Evolutionary conservation across 2,329 filamentous ascomycete species (phyloP).

Genomic region (Paecilomyces sp.): DNA sequence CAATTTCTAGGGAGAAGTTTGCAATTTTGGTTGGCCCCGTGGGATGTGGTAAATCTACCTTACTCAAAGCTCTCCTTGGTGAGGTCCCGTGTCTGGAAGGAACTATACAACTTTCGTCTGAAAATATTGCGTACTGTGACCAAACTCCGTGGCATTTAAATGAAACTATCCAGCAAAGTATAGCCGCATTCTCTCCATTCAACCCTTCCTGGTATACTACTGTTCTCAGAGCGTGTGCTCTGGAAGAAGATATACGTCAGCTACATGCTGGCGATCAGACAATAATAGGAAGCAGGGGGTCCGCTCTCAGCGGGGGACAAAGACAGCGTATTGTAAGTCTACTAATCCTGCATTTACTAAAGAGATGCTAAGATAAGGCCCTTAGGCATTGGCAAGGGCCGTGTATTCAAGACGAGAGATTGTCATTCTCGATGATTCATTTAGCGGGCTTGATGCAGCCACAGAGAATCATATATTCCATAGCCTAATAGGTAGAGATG

Average conservation of each 20-base stretch:
- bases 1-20: conserved; percentile 35
- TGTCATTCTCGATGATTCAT: conserved; percentile 7
- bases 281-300: conserved; percentile 44
- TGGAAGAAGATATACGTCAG: conserved; percentile 18
- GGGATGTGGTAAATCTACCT: conserved; percentile 47
- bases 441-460: conserved; percentile 9
- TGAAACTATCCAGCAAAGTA: conserved; percentile 33
- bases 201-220: conserved; percentile 31
- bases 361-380: not conserved
- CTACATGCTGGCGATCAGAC: conserved; percentile 38
- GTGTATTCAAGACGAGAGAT: conserved; percentile 35
- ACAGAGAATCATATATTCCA: conserved; percentile 11
- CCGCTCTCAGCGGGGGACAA: conserved; percentile 47
- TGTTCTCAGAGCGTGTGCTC: conserved; percentile 28
- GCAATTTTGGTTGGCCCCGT: conserved; percentile 46
- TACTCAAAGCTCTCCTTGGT: conserved; percentile 40
- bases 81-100: conserved; percentile 32
- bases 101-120: conserved; percentile 20
- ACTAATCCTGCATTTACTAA: not conserved
- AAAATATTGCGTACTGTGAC: conserved; percentile 34
- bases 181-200: conserved; percentile 28
- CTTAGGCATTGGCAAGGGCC: conserved; percentile 32
- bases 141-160: conserved; percentile 37
- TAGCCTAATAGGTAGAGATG: conserved; percentile 8
- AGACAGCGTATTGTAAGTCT: conserved; percentile 42